Evolutionary conservation across 768 basidiomycete genomes (phyloP), one percentile per base, ranked within the genome.

Genomic region (Cystobasidium ongulense): DNA sequence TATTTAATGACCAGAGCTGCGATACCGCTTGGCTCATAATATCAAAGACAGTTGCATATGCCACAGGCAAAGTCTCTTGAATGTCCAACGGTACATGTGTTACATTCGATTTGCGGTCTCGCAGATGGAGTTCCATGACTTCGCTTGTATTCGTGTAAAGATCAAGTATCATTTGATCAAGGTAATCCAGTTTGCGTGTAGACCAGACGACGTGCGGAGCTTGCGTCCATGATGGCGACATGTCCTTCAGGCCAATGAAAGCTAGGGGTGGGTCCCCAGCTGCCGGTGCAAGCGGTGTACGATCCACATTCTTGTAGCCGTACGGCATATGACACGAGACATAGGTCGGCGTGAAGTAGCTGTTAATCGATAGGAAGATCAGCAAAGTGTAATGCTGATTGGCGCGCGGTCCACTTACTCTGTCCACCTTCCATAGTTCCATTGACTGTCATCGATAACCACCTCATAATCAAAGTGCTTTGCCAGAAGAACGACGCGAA

Each of bases 371-470:
- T 5, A 27, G 31, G 10, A 7, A 27, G 11, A 36, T 63, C 31
- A 27, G 21, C 18, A 21, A 5, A 13, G 15, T 46, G 17, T 33
- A 17, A 46, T n/a, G 35, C 23, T 66, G 18, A 43, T 11, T 29
- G 33, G 23, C 38, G 18, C 33, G 31, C 17, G 11, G 8, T 8
- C 27, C 53, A 36, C 68, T 59, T 11, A 71, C 68, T 71, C 54
- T 29, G 27, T 61, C 68, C 68, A 71, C 18, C 43, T 71, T 23
- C 68, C 68, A 36, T 71, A 71, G 31, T 71, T 71, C 68, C 68
- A 71, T n/a, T 54, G 50, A 23, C 23, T n/a, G 27, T 71, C 68
- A 38, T 71, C 68, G 54, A 71, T 59, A 21, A 71, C 31, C 10
- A 71, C 46, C 21, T 52, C 54, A 31, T 59, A 71, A 25, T 38